Evolutionary conservation across 1,284 basidiomycete species (phyloP).

Genomic region (Cryptococcus wingfieldii): DNA sequence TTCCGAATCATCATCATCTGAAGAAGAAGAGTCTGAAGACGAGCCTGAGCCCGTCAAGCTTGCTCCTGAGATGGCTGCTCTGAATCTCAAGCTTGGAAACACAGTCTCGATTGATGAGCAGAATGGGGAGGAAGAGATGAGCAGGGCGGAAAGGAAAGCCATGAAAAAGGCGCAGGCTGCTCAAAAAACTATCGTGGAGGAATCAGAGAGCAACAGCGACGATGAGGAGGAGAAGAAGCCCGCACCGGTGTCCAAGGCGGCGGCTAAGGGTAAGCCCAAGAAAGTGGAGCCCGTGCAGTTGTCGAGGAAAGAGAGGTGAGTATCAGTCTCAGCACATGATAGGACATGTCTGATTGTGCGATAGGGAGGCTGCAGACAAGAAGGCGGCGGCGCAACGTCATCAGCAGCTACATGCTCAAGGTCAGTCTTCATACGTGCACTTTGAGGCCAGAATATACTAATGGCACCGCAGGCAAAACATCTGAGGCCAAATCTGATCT

Average conservation of each 20-base stretch:
- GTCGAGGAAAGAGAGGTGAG: slow-evolving; percentile 65
- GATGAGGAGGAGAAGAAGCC: slow-evolving; percentile 51
- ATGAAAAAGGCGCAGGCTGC: slow-evolving; percentile 62
- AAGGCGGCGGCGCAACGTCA: slow-evolving; percentile 78
- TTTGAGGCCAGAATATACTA: too few relatives aligned
- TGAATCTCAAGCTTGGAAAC: slow-evolving; percentile 47
- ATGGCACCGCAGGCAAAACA: slow-evolving; percentile 64
- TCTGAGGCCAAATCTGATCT: slow-evolving; percentile 82
- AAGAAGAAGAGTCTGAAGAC: slow-evolving; percentile 27
- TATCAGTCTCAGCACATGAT: background rate
- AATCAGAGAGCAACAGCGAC: slow-evolving; percentile 52
- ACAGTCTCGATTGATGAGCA: slow-evolving; percentile 38
- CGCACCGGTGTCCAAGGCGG: slow-evolving; percentile 9
- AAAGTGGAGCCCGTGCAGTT: slow-evolving; percentile 51
- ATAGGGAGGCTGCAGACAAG: slow-evolving; percentile 82
- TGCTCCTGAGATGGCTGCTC: slow-evolving; percentile 44
- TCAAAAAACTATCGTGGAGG: slow-evolving; percentile 29
- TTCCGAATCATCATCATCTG: slow-evolving; percentile 30
- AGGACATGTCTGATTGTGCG: background rate
- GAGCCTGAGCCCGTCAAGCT: slow-evolving; percentile 23
- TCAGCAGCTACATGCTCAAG: slow-evolving; percentile 59
- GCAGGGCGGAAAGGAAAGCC: slow-evolving; percentile 63
- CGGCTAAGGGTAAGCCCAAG: slow-evolving; percentile 15
- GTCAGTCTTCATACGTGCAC: slow-evolving; percentile 48
- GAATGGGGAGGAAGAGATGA: slow-evolving; percentile 54